phyloP scores from a whole-genome alignment of 192 early-diverging fungal genomes.

The Entomortierella chlamydospora region DNA sequence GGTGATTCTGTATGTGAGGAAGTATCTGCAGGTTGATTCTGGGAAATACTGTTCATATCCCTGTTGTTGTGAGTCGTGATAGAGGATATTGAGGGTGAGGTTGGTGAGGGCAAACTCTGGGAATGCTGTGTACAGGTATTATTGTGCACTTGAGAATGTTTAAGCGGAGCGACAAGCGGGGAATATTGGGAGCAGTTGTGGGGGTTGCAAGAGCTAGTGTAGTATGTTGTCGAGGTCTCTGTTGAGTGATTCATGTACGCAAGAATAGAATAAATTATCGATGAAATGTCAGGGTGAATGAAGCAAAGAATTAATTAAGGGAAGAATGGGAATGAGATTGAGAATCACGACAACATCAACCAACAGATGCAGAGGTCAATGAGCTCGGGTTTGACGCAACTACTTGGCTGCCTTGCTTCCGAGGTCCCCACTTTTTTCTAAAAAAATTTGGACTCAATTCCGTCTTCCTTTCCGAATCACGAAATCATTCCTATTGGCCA shows the following conservation, averaged over 20 bases:
- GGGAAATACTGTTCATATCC: neutral
- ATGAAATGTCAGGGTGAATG: neutral
- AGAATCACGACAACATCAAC: conserved; percentile 1
- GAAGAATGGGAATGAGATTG: conserved; percentile 3
- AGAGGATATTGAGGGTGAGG: conserved; percentile 8
- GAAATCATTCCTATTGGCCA: conserved; percentile 9
- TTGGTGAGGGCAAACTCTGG: conserved; percentile 14
- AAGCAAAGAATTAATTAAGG: neutral
- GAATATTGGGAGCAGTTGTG: neutral
- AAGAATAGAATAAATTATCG: neutral
- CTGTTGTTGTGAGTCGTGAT: neutral
- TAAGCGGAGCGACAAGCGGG: neutral
- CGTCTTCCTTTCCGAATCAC: neutral
- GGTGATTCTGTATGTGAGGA: no score
- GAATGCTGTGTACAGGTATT: neutral
- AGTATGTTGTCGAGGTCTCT: neutral
- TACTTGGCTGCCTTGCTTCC: no score
- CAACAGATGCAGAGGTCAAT: no score
- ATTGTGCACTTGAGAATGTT: neutral
- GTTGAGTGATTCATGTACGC: conserved; percentile 2
- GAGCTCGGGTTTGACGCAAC: no score
- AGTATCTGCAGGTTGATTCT: neutral
- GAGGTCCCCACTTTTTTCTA: neutral
- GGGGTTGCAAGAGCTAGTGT: neutral
- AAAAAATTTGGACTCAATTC: no score